Percentiles rank a stretch among this genome's conserved stretches.
Conservation (phyloP, 257 asterid species). For the Ligustrum vulgare region DNA sequence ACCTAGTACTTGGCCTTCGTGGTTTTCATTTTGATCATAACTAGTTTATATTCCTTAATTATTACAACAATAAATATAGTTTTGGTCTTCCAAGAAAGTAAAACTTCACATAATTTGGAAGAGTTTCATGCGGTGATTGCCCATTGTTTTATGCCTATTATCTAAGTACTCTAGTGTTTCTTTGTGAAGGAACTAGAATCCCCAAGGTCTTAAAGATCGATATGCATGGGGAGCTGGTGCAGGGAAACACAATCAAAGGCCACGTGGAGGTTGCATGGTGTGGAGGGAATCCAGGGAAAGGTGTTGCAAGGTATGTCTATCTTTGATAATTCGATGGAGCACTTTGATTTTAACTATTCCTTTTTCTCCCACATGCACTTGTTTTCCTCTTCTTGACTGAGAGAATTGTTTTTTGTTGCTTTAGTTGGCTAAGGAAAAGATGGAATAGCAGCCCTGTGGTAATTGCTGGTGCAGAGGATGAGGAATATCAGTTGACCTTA, state of each 20-base stretch:
- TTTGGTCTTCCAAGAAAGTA: background rate
- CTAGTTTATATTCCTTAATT: background rate
- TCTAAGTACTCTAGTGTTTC: slow-evolving; percentile 20
- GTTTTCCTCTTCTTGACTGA: slow-evolving; percentile 12
- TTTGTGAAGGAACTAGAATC: slow-evolving; percentile 72
- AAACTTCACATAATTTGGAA: slow-evolving; percentile 8
- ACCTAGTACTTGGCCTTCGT: background rate
- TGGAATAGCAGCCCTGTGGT: slow-evolving; percentile 94
- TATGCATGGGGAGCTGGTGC: slow-evolving; percentile 78
- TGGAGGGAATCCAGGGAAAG: slow-evolving; percentile 94
- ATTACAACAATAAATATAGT: background rate
- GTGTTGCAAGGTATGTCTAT: slow-evolving; percentile 82
- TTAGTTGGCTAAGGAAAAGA: slow-evolving; percentile 87
- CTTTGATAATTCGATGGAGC: slow-evolving; percentile 15
- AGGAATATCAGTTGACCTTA: slow-evolving; percentile 72
- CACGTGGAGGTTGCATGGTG: slow-evolving; percentile 92
- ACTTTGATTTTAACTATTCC: slow-evolving; percentile 18
- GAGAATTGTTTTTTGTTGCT: slow-evolving; percentile 23
- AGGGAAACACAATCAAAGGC: slow-evolving; percentile 80
- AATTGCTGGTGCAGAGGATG: slow-evolving; percentile 86
- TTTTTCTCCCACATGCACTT: slow-evolving; percentile 9
- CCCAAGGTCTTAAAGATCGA: slow-evolving; percentile 90
- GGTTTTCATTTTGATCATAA: background rate
- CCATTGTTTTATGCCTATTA: slow-evolving; percentile 2
- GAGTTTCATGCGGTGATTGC: slow-evolving; percentile 15